Evolutionary conservation across 1,284 basidiomycete genomes (phyloP).

Genomic region (Pholiota adiposa): DNA sequence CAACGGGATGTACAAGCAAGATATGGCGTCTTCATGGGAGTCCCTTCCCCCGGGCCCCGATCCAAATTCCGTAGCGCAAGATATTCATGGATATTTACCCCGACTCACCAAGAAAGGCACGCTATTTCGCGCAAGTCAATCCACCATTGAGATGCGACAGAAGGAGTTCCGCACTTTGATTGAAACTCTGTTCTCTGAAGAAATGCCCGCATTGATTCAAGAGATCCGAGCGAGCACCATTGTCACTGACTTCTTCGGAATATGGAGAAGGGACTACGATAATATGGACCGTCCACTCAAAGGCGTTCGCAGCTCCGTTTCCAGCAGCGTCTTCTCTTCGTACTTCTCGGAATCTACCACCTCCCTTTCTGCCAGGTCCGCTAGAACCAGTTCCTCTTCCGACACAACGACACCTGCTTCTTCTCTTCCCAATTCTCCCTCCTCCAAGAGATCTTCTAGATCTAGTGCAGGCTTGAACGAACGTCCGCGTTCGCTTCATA

Average conservation of each 20-base stretch:
- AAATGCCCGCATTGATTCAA: conserved; percentile 64
- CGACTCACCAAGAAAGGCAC: conserved; percentile 71
- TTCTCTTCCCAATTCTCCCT: conserved; percentile 24
- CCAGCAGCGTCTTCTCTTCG: conserved; percentile 54
- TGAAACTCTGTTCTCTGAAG: conserved; percentile 56
- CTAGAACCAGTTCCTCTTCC: conserved; percentile 13
- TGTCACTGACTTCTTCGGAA: conserved; percentile 76
- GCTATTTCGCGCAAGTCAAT: conserved; percentile 69
- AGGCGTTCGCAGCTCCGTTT: conserved; percentile 36
- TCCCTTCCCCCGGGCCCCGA: conserved; percentile 84
- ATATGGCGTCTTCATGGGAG: conserved; percentile 79
- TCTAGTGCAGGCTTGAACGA: conserved; percentile 15
- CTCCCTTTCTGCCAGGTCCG: conserved; percentile 20
- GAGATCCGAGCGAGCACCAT: conserved; percentile 63
- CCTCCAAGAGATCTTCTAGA: conserved; percentile 18
- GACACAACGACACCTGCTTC: conserved; percentile 15
- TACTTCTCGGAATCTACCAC: conserved; percentile 54
- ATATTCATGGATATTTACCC: conserved; percentile 69
- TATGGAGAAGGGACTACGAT: conserved; percentile 74
- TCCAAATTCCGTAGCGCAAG: conserved; percentile 65
- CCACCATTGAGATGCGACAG: conserved; percentile 66
- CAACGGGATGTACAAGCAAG: conserved; percentile 70
- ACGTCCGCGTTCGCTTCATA: conserved; percentile 21
- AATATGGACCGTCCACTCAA: conserved; percentile 45
- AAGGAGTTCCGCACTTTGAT: conserved; percentile 63